These are phyloP conservation scores for Selaginella moellendorffii DNA, from an alignment of 75 land plant species.

Conservation along the genomic window DNA sequence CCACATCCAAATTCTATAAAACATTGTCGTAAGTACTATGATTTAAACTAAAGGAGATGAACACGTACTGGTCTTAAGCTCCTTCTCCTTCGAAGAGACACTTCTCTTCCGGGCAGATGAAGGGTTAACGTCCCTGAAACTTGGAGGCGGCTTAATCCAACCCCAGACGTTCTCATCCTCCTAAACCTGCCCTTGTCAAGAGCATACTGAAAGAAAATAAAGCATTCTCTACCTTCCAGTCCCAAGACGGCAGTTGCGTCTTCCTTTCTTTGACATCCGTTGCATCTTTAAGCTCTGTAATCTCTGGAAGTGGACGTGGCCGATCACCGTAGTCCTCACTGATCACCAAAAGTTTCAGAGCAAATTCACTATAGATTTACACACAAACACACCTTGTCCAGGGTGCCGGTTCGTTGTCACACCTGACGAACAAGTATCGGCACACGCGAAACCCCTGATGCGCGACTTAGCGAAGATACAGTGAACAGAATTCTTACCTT, in stretches of 20 bases:
- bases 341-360: no score
- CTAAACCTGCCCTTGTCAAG: no score
- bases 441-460: slow-evolving; percentile 65
- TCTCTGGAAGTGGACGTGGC: slow-evolving; percentile 59
- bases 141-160: slow-evolving; percentile 55
- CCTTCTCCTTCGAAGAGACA: no score
- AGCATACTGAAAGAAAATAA: neutral
- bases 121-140: neutral
- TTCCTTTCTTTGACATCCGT: slow-evolving; percentile 49
- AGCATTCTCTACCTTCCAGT: slow-evolving; percentile 39
- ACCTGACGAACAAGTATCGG: slow-evolving; percentile 77
- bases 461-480: slow-evolving; percentile 12
- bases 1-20: neutral
- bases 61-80: neutral
- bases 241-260: slow-evolving; percentile 56
- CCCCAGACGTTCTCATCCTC: slow-evolving; percentile 39
- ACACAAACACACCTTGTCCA: slow-evolving; percentile 97
- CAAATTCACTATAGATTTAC: no score
- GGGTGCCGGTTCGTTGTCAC: slow-evolving; percentile 95
- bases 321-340: no score
- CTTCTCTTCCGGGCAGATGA: no score
- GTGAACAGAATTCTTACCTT: slow-evolving; percentile 28
- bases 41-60: neutral
- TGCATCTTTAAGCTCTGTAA: slow-evolving; percentile 51
- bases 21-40: no score